Conservation (phyloP, 108 stramenopile species). For the Fragilaria radians region DNA sequence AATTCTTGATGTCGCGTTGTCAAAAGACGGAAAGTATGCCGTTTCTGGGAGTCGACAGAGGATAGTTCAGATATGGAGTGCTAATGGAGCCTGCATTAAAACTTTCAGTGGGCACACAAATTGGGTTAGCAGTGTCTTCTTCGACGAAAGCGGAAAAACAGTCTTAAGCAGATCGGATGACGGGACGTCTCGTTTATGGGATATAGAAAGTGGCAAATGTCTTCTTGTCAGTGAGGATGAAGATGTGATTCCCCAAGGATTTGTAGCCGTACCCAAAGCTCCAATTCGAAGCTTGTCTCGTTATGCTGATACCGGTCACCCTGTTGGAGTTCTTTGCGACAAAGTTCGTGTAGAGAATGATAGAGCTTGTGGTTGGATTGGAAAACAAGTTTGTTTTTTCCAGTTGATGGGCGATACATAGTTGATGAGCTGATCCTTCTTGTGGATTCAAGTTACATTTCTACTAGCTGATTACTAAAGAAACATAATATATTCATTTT, state of each 20-base stretch:
- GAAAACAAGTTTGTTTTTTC: neutral
- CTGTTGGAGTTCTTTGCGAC: constrained; percentile 2
- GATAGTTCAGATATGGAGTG: neutral
- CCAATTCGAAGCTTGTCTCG: neutral
- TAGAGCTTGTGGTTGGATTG: constrained; percentile 1
- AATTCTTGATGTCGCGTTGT: neutral
- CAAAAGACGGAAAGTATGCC: constrained; percentile 1
- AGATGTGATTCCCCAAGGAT: neutral
- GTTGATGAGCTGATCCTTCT: no score
- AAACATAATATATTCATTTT: no score
- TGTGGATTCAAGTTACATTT: no score
- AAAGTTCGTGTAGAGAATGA: neutral
- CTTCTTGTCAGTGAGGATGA: neutral
- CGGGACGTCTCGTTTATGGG: constrained; percentile 2
- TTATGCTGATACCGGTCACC: neutral
- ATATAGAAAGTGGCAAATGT: constrained; percentile 2
- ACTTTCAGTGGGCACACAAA: neutral
- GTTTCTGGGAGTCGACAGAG: neutral
- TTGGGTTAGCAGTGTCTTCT: neutral
- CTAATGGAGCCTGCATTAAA: neutral
- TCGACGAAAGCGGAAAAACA: neutral
- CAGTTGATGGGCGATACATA: neutral
- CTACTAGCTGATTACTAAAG: no score
- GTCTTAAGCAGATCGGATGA: neutral
- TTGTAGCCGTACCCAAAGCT: neutral